A percentile compares a stretch with the other conserved stretches of the same genome.
These are phyloP conservation scores for Scedosporium boydii DNA, from an alignment of 2,329 filamentous ascomycete genomes.

Conservation along the genomic window DNA sequence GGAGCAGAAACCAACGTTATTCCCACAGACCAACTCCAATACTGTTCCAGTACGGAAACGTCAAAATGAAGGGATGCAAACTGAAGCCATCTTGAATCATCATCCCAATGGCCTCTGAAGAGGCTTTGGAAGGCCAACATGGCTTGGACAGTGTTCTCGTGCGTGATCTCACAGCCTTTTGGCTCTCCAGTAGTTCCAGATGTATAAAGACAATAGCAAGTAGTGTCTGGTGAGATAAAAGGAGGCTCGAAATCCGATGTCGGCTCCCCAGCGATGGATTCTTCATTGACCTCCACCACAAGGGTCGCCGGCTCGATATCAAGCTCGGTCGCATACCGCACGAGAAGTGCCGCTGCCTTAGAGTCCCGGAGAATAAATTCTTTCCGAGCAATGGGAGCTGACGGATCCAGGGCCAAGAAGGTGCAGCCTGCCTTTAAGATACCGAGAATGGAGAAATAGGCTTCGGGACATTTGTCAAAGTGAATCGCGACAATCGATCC, in stretches of 20 bases:
- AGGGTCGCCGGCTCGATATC: not conserved
- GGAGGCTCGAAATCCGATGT: not conserved
- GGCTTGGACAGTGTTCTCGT: constrained; percentile 81
- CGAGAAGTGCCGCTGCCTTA: constrained; percentile 51
- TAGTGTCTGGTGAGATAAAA: constrained; percentile 33
- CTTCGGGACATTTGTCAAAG: constrained; percentile 78
- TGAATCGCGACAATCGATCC: constrained; percentile 64
- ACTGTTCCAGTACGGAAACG: constrained; percentile 86
- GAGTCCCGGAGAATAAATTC: constrained; percentile 73
- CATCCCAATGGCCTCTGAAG: constrained; percentile 66
- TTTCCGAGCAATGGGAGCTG: constrained; percentile 62
- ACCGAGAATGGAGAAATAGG: constrained; percentile 72
- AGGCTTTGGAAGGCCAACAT: constrained; percentile 78
- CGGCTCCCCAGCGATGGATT: not conserved
- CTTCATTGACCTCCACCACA: not conserved
- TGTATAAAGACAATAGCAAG: constrained; percentile 79
- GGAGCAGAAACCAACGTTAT: constrained; percentile 77
- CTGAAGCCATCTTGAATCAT: constrained; percentile 72
- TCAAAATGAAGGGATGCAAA: constrained; percentile 95
- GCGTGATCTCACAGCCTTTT: constrained; percentile 81
- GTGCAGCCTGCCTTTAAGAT: constrained; percentile 74
- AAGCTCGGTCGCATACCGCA: constrained; percentile 13
- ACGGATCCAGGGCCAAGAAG: constrained; percentile 72
- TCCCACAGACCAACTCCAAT: constrained; percentile 90
- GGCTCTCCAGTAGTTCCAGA: constrained; percentile 80